Conservation (phyloP, 148 eudicot genomes). For the Vaccinium corymbosum region DNA sequence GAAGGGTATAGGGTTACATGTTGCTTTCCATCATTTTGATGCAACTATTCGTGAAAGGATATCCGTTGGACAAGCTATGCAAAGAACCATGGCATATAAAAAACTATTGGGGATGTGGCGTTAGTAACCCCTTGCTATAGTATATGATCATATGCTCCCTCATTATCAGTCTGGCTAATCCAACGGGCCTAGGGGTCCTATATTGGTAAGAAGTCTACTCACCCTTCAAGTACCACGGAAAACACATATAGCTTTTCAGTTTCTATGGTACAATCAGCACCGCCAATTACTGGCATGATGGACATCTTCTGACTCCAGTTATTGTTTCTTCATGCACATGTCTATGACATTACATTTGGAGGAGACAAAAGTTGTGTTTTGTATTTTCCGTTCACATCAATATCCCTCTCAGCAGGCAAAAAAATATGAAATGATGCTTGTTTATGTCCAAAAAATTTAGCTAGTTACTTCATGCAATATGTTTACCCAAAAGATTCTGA, state of each 20-base stretch:
- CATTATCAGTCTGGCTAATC: neutral
- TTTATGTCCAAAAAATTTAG: neutral
- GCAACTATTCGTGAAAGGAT: too few species aligned
- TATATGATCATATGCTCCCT: neutral
- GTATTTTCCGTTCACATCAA: neutral
- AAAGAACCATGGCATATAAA: too few species aligned
- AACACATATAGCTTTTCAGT: neutral
- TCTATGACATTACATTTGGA: neutral
- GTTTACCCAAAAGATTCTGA: neutral
- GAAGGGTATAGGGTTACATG: neutral
- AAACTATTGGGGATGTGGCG: too few species aligned
- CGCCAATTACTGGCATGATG: neutral
- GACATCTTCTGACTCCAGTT: neutral
- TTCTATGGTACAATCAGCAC: neutral
- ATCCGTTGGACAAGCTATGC: too few species aligned
- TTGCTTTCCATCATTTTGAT: neutral
- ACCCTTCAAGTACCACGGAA: neutral
- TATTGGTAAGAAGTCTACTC: neutral
- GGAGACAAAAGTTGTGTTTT: neutral
- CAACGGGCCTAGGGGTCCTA: neutral
- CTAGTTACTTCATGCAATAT: neutral
- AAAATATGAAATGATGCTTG: neutral
- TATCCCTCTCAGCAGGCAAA: neutral
- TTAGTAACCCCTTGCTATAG: too few species aligned
- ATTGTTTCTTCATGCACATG: neutral